phyloP scores from a whole-genome alignment of 148 eudicot genomes.

The Amaranthus cruentus region DNA sequence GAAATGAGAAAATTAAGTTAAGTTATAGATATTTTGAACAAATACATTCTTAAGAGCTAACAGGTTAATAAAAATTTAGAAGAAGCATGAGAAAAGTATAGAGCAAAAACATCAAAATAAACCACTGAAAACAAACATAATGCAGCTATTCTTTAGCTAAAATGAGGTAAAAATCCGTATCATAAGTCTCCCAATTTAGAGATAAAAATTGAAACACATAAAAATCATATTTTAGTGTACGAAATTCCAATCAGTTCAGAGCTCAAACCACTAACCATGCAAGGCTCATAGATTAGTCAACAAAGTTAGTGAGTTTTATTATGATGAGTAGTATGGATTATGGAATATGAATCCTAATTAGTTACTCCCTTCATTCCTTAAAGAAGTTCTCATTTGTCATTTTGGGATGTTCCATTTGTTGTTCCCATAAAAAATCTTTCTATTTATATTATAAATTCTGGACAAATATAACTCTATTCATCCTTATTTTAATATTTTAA shows the following conservation, averaged over 20 bases:
- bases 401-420: too few relatives aligned
- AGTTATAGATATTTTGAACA: background rate
- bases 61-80: background rate
- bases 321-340: background rate
- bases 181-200: background rate
- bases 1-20: conserved; percentile 13
- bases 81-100: background rate
- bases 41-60: background rate
- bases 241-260: background rate
- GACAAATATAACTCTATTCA: background rate
- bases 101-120: background rate
- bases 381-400: too few relatives aligned
- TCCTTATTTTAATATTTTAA: background rate
- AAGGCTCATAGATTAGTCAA: background rate
- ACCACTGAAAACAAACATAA: background rate
- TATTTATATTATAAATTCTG: background rate
- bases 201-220: background rate
- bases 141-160: background rate
- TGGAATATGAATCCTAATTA: too few relatives aligned
- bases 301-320: background rate
- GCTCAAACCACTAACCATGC: background rate
- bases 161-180: background rate
- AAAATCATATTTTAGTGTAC: background rate
- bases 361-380: too few relatives aligned
- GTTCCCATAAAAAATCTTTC: too few relatives aligned